Evolutionary conservation across 345 rosid genomes (phyloP).

Genomic region (Moricandia moricandioides): DNA sequence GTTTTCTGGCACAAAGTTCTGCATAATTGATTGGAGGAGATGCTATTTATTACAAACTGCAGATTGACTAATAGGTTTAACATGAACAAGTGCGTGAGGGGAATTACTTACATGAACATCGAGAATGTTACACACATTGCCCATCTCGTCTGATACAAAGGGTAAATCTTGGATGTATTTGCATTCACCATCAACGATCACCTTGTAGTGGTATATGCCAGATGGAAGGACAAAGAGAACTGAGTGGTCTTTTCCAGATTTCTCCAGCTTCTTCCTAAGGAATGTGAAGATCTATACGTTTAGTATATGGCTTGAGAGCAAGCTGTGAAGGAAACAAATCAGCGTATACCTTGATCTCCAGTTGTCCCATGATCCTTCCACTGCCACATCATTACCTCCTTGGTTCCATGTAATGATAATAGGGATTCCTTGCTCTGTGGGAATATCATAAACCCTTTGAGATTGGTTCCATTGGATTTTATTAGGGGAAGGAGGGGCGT

Average conservation of each 20-base stretch:
- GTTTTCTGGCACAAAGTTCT: conserved; percentile 77
- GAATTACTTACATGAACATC: conserved; percentile 67
- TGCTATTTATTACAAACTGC: not conserved
- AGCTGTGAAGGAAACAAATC: not conserved
- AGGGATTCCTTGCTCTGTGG: conserved; percentile 68
- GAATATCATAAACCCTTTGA: conserved; percentile 40
- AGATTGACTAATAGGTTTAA: not conserved
- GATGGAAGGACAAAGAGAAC: conserved; percentile 73
- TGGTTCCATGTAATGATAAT: conserved; percentile 73
- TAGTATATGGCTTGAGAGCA: not conserved
- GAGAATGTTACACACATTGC: conserved; percentile 70
- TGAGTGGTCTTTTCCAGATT: conserved; percentile 81
- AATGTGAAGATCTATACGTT: not conserved
- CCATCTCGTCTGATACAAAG: conserved; percentile 61
- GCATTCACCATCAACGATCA: conserved; percentile 81
- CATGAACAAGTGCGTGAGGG: not conserved
- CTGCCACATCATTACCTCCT: conserved; percentile 82
- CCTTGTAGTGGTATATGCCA: conserved; percentile 81
- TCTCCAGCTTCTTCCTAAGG: conserved; percentile 69
- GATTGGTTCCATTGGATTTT: conserved; percentile 54
- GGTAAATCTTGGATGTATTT: conserved; percentile 84
- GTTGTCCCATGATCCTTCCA: conserved; percentile 96
- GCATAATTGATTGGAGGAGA: conserved; percentile 20
- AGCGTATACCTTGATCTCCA: conserved; percentile 66
- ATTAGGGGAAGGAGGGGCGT: conserved; percentile 42